Evolutionary conservation across 2,329 filamentous ascomycete genomes (phyloP), one percentile per base, ranked within the genome.

Genomic region (Neobulgaria alba): DNA sequence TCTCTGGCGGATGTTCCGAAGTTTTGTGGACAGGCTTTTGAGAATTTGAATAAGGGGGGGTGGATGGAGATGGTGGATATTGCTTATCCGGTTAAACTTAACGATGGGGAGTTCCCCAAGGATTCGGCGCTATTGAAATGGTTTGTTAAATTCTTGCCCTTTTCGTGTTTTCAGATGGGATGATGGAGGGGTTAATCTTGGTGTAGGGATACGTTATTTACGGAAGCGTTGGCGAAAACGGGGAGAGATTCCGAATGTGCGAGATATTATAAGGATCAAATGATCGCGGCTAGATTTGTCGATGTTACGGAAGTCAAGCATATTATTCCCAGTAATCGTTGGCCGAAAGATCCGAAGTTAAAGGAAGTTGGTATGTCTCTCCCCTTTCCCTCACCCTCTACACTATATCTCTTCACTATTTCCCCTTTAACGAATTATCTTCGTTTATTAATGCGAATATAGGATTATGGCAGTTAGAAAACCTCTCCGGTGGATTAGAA

Each of bases 241-340:
- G 57, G 57, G 2, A 55, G 62, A 4, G 48, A 55, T 1, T 50
- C 55, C 7, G 43, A 55, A 30, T 56, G 53, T 10, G 57, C 64
- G 2, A 47, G 49, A 0, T 31, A 38, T 1, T 41, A 39, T 16
- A 52, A 50, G 31, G n/a, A 30, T 18, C 33, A 38, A 14, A 20
- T 52, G 26, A 26, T 42, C 12, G 43, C 29, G 3, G 45, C 46
- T n/a, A 51, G 53, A 1, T 56, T 50, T 43, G 39, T 41, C 18
- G 31, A 53, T 38, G 45, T 55, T 2, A 37, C 58, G 0, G 67
- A 74, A 52, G 55, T 63, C 1, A 51, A 67, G 3, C 69, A 63
- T 52, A 70, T 67, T 53, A 67, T 71, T 59, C 72, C 72, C 1
- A 61, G 63, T 26, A 71, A 67, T 46, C 52, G 59, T 10, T 76